Percentiles rank a stretch among this genome's conserved stretches.
Conservation (phyloP, 2,329 filamentous ascomycete species). For the Aspergillus phoenicis region DNA sequence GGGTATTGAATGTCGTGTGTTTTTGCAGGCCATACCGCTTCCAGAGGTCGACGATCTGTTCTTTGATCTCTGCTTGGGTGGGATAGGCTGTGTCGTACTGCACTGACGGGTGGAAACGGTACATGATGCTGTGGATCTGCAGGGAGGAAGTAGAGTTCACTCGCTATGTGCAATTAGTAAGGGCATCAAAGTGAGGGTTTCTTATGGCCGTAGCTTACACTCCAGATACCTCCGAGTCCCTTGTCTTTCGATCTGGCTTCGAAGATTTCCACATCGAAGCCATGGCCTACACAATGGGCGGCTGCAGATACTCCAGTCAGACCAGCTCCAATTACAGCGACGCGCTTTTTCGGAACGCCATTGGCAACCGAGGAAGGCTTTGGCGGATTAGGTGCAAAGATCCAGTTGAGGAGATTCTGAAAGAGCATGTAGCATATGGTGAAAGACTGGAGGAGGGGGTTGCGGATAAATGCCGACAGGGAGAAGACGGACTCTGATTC, state of each 20-base stretch:
- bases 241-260: slow-evolving; percentile 68
- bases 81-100: slow-evolving; percentile 77
- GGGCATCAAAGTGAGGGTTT: background rate
- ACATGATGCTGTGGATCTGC: slow-evolving; percentile 85
- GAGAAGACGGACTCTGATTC: slow-evolving; percentile 15
- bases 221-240: slow-evolving; percentile 76
- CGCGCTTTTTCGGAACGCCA: slow-evolving; percentile 57
- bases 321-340: slow-evolving; percentile 71
- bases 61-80: slow-evolving; percentile 71
- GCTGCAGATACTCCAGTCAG: slow-evolving; percentile 78
- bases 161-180: slow-evolving; percentile 49
- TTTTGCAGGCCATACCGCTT: slow-evolving; percentile 70
- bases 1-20: slow-evolving; percentile 71
- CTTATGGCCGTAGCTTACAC: slow-evolving; percentile 51
- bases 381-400: slow-evolving; percentile 72
- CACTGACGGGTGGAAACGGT: slow-evolving; percentile 81
- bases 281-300: slow-evolving; percentile 81
- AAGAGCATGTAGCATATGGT: slow-evolving; percentile 35
- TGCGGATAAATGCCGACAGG: slow-evolving; percentile 26
- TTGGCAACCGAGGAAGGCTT: slow-evolving; percentile 54
- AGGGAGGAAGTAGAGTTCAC: slow-evolving; percentile 82
- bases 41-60: slow-evolving; percentile 73
- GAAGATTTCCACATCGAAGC: slow-evolving; percentile 79
- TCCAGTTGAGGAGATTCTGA: slow-evolving; percentile 34
- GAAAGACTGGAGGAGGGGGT: slow-evolving; percentile 36